Base-by-base conservation (phyloP, 768 basidiomycete genomes). In the Pholiota molesta region DNA sequence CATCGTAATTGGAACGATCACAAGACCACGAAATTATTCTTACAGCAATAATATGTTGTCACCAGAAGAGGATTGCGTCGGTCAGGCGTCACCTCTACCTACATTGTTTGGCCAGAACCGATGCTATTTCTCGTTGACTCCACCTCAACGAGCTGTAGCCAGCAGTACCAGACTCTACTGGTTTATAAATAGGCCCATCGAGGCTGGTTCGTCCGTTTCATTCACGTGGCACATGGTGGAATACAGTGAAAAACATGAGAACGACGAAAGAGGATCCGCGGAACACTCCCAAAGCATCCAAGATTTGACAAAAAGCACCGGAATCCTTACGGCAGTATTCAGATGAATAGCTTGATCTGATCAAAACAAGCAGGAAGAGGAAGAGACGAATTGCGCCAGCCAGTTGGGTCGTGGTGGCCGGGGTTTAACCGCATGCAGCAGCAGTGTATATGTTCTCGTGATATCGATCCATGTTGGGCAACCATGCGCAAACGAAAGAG, bases 381-480 rank as follows among this genome's bases (percentile, higher is more conserved):
- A 65, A 69, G 70, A 65, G 60, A 65, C 45, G 45, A 49, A 65
- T 33, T 33, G 65, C 62, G 74, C 77, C 78, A 73, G 72, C 62
- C 51, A 68, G 61, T 63, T 78, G 78, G 77, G 47, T 49, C 47
- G 21, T 3, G 47, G 3, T 49, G 47, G 68, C 79, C 79, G 80
- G 79, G 70, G 77, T 75, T 81, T 78, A 76, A 65, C 78, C 78
- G 79, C 73, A 59, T 65, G 42, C 37, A 63, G 55, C 64, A 64
- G 70, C 66, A 72, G 69, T 70, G 74, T 67, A 59, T 52, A 49
- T 75, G 75, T 72, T 75, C 78, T 76, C 76, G 76, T 81, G 78
- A 80, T 75, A 71, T 61, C 54, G 60, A 62, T 66, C 52, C 67
- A 68, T 64, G 67, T 65, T 68, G 67, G 55, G 56, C 60, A 62